Base-by-base conservation (phyloP, 1,284 basidiomycete genomes). In the Somion occarium region DNA sequence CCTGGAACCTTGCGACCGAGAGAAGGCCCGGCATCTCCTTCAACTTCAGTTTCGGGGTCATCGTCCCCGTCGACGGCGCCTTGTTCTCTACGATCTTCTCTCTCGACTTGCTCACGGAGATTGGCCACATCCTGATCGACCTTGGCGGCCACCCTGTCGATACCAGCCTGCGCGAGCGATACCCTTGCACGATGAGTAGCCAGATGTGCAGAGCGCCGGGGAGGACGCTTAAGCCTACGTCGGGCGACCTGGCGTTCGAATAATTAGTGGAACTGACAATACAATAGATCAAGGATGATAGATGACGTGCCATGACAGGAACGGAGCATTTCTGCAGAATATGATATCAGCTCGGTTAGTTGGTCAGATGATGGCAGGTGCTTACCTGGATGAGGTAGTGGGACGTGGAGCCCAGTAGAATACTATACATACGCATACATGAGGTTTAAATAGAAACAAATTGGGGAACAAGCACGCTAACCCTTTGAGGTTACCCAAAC, bases 331-430 rank as follows among this genome's bases (percentile, higher is more conserved):
- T 86, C 60, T 85, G 44, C 39, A 48, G 44, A 45, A 42, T 34
- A 37, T 22, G 26, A 27, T 48, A 27, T 23, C 22, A n/a, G 49
- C n/a, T 37, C n/a, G 11, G 34, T 37, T 37, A 37, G 34, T 37
- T 37, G 12, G 24, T 15, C 11, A 38, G 22, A 46, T 39, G 22
- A 22, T 3, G n/a, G 38, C 43, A 49, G 23, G 45, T 50, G 56
- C 69, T 54, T 55, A 82, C 83, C 74, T 89, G 93, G 41, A 98
- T 93, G 46, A 98, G 83, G 66, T 99, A 99, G 69, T 98, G 93
- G 2, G 92, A 96, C 0, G 94, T 98, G 2, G 93, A 96, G n/a
- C 95, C 95, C 34, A 98, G 85, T 4, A 98, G 76, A 62, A 98
- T 96, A 22, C 94, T 93, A 61, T 20, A 39, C 30, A 38, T 18